Conservation (phyloP, 257 asterid genomes). For the Gynochthodes officinalis region DNA sequence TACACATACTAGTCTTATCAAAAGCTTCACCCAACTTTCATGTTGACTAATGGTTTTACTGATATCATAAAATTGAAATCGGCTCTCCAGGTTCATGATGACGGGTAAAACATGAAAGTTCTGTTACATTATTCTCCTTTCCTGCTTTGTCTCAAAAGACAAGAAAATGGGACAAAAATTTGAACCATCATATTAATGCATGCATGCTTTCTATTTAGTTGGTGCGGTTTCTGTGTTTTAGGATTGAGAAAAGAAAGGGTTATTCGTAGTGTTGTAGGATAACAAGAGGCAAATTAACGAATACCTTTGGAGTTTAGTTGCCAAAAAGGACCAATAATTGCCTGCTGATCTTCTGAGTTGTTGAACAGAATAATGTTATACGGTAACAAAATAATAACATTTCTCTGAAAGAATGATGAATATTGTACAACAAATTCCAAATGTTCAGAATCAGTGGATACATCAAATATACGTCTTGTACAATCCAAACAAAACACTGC, state of each 20-base stretch:
- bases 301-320: neutral
- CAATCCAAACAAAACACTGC: constrained; percentile 3
- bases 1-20: neutral
- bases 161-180: neutral
- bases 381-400: neutral
- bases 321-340: neutral
- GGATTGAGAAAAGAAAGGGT: neutral
- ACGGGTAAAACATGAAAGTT: neutral
- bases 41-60: neutral
- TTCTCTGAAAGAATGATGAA: neutral
- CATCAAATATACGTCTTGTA: neutral
- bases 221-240: neutral
- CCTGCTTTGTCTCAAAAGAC: neutral
- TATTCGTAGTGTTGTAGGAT: neutral
- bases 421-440: constrained; percentile 7
- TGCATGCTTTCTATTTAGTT: neutral
- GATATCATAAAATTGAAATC: neutral
- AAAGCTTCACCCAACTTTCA: constrained; percentile 17
- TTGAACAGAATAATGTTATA: neutral
- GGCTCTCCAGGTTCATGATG: neutral
- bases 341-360: neutral
- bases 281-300: neutral
- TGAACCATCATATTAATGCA: neutral
- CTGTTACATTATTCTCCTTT: neutral
- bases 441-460: neutral